A percentile compares a stretch with the other conserved stretches of the same genome.
phyloP scores from a whole-genome alignment of 306 rosid species.

The Sechiopsis laciniata region DNA sequence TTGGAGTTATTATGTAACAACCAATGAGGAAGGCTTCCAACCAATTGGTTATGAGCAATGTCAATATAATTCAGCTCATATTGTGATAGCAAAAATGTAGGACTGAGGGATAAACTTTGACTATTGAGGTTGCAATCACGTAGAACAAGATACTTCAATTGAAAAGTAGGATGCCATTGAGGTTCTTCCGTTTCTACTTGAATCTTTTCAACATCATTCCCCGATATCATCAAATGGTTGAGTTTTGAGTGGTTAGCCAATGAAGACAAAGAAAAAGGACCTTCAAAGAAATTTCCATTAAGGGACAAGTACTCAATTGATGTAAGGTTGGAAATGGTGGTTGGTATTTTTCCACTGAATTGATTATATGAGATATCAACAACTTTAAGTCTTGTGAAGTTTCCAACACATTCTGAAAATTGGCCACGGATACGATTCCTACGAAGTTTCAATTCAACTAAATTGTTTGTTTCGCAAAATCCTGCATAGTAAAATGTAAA shows the following conservation, averaged over 20 bases:
- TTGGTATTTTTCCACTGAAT: constrained; percentile 15
- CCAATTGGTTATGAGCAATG: constrained; percentile 4
- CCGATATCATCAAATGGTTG: neutral
- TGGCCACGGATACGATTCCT: neutral
- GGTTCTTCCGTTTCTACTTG: constrained; percentile 21
- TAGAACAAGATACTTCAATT: constrained; percentile 11
- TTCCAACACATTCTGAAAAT: constrained; percentile 23
- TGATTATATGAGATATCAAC: constrained; percentile 21
- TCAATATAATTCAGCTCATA: neutral
- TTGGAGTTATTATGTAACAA: neutral
- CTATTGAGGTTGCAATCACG: constrained; percentile 1
- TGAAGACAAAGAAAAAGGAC: neutral
- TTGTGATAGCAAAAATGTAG: constrained; percentile 2
- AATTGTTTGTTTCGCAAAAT: too few relatives aligned
- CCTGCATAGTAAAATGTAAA: too few relatives aligned
- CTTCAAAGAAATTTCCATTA: neutral
- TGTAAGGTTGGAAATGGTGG: neutral
- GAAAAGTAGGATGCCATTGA: constrained; percentile 5
- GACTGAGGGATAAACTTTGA: neutral
- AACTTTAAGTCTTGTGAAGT: constrained; percentile 19
- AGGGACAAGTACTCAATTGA: constrained; percentile 19
- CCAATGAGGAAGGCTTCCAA: neutral
- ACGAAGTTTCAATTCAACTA: too few relatives aligned
- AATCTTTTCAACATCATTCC: neutral
- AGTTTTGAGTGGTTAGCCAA: constrained; percentile 23